Conservation (phyloP, 345 rosid genomes). For the Aquilaria yunnanensis region DNA sequence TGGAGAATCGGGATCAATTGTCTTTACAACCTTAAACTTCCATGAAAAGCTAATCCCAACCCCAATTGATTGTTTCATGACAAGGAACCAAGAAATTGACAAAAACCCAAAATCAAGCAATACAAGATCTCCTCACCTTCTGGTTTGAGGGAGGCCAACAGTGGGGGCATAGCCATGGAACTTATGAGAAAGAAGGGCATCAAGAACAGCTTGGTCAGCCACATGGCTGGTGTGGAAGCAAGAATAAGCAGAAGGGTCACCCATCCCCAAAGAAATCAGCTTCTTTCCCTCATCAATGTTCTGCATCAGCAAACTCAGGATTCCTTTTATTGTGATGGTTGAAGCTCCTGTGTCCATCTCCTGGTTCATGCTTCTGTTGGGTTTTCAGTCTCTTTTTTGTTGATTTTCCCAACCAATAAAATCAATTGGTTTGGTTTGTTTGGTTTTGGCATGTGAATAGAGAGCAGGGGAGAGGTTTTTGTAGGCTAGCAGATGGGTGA, state of each 20-base stretch:
- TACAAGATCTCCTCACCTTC: conserved; percentile 42
- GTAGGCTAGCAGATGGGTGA: too few species aligned
- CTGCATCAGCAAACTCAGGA: conserved; percentile 57
- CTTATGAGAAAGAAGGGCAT: conserved; percentile 62
- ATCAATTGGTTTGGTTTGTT: too few species aligned
- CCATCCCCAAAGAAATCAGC: conserved; percentile 78
- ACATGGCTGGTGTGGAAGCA: conserved; percentile 65
- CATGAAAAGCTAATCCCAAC: neutral
- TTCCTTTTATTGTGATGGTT: conserved; percentile 77
- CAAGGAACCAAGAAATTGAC: too few species aligned
- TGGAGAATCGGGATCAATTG: too few species aligned
- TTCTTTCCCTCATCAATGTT: conserved; percentile 32
- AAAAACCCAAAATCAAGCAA: too few species aligned
- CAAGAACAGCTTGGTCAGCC: conserved; percentile 59
- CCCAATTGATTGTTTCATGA: too few species aligned
- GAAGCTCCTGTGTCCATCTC: conserved; percentile 28
- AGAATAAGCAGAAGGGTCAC: conserved; percentile 82
- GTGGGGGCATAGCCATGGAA: conserved; percentile 96
- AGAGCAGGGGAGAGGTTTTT: too few species aligned
- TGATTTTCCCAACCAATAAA: too few species aligned
- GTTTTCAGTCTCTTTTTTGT: neutral
- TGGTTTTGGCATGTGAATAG: too few species aligned
- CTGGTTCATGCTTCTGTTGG: conserved; percentile 6
- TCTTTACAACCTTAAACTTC: too few species aligned
- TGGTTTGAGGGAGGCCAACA: conserved; percentile 80